phyloP scores from a whole-genome alignment of 306 rosid genomes.

The Arachis stenosperma region DNA sequence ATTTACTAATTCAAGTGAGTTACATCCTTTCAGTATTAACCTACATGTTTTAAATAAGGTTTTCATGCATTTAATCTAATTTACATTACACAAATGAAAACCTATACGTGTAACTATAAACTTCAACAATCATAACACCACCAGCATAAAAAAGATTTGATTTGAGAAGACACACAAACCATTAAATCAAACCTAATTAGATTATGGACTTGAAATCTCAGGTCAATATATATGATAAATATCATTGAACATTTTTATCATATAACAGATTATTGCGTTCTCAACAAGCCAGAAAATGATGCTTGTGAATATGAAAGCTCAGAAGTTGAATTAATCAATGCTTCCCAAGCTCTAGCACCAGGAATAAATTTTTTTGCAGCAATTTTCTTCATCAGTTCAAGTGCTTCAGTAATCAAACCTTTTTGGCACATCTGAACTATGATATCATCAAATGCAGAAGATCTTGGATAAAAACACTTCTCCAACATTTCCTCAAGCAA shows the following conservation, averaged over 20 bases:
- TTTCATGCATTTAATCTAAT: too few species aligned
- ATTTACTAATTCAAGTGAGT: too few species aligned
- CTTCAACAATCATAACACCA: neutral
- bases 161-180: too few species aligned
- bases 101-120: neutral
- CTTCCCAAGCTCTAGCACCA: conserved; percentile 65
- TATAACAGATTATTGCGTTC: conserved; percentile 30
- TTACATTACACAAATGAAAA: too few species aligned
- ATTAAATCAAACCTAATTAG: neutral
- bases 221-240: too few species aligned
- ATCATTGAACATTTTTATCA: too few species aligned
- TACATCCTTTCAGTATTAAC: too few species aligned
- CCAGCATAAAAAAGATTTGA: neutral
- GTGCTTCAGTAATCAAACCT: conserved; percentile 54
- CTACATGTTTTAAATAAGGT: too few species aligned
- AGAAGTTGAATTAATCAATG: conserved; percentile 47
- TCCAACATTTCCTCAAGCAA: conserved; percentile 70
- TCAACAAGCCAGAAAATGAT: conserved; percentile 50
- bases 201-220: neutral
- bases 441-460: conserved; percentile 60
- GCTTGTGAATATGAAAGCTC: conserved; percentile 45
- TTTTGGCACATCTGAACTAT: conserved; percentile 61
- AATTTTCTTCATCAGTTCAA: conserved; percentile 54
- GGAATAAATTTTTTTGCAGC: conserved; percentile 51
- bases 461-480: conserved; percentile 46